These are phyloP conservation scores for Picocystis salinarum DNA, from an alignment of 139 green algal species.

Conservation along the genomic window DNA sequence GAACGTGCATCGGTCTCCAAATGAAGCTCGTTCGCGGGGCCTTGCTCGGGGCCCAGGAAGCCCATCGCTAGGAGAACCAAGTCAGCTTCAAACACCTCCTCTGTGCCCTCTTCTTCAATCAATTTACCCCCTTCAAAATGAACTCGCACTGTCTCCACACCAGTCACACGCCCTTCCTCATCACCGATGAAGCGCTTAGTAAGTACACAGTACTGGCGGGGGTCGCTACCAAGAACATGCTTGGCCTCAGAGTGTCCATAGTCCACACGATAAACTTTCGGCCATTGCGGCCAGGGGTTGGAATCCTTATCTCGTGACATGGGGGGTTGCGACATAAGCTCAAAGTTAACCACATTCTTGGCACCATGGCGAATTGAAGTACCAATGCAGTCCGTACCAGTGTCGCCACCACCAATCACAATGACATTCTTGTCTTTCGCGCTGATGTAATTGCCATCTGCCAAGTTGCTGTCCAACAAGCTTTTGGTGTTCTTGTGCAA, in stretches of 20 bases:
- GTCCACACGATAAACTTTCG: conserved; percentile 42
- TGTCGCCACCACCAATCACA: conserved; percentile 92
- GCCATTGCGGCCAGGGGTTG: conserved; percentile 93
- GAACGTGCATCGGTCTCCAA: conserved; percentile 59
- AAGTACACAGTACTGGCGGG: conserved; percentile 75
- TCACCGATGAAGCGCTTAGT: conserved; percentile 83
- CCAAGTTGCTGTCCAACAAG: conserved; percentile 62
- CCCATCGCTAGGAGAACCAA: conserved; percentile 86
- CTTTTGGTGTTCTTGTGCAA: conserved; percentile 77
- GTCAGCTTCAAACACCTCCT: conserved; percentile 64
- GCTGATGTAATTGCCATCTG: conserved; percentile 70
- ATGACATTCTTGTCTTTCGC: conserved; percentile 77
- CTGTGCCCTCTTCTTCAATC: conserved; percentile 24
- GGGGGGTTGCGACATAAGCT: conserved; percentile 76
- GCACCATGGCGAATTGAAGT: conserved; percentile 69
- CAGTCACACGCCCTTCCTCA: conserved; percentile 26
- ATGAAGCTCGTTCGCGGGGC: conserved; percentile 32
- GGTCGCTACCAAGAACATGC: conserved; percentile 53
- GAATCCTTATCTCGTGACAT: conserved; percentile 27
- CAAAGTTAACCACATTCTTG: conserved; percentile 70
- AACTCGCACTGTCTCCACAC: conserved; percentile 25
- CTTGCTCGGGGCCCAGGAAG: conserved; percentile 81
- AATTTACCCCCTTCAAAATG: conserved; percentile 27
- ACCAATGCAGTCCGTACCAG: conserved; percentile 91
- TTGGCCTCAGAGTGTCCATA: conserved; percentile 82